Percentiles rank a stretch among this genome's conserved stretches.
Conservation (phyloP, 1,139 yeast species). For the Kodamaea alishanica region DNA sequence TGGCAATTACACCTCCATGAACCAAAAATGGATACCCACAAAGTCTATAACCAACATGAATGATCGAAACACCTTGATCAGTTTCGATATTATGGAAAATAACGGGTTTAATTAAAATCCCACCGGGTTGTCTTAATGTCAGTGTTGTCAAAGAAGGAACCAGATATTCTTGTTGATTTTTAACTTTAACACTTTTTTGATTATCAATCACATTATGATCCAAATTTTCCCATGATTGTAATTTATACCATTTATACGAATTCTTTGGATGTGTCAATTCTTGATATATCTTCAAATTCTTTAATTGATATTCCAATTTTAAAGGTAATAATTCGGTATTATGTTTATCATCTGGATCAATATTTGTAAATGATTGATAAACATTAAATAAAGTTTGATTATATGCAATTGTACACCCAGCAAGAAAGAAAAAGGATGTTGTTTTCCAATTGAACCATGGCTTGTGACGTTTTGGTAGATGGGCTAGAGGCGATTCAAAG, state of each 20-base stretch:
- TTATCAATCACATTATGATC: slow-evolving; percentile 41
- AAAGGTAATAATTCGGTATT: slow-evolving; percentile 15
- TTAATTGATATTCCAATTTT: slow-evolving; percentile 45
- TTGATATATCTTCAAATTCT: slow-evolving; percentile 51
- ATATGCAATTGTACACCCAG: slow-evolving; percentile 34
- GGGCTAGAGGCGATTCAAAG: slow-evolving; percentile 36
- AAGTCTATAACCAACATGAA: slow-evolving; percentile 74
- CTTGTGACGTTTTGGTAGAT: slow-evolving; percentile 24
- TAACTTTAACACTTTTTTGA: slow-evolving; percentile 10
- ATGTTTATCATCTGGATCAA: slow-evolving; percentile 21
- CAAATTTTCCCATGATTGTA: slow-evolving; percentile 61
- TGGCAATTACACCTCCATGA: slow-evolving; percentile 89
- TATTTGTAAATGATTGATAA: slow-evolving; percentile 30
- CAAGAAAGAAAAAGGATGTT: slow-evolving; percentile 23
- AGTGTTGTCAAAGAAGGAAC: slow-evolving; percentile 26
- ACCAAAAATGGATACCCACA: slow-evolving; percentile 86
- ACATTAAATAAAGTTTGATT: slow-evolving; percentile 33
- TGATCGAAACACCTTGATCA: slow-evolving; percentile 59
- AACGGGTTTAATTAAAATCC: slow-evolving; percentile 69
- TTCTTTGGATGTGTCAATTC: slow-evolving; percentile 36
- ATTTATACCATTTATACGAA: slow-evolving; percentile 41
- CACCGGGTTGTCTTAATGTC: slow-evolving; percentile 61
- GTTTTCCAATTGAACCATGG: slow-evolving; percentile 35
- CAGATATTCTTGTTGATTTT: slow-evolving; percentile 33
- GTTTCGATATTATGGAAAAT: slow-evolving; percentile 58